Base-by-base conservation (phyloP, 176 grass and related monocot genomes). In the Triticum urartu region DNA sequence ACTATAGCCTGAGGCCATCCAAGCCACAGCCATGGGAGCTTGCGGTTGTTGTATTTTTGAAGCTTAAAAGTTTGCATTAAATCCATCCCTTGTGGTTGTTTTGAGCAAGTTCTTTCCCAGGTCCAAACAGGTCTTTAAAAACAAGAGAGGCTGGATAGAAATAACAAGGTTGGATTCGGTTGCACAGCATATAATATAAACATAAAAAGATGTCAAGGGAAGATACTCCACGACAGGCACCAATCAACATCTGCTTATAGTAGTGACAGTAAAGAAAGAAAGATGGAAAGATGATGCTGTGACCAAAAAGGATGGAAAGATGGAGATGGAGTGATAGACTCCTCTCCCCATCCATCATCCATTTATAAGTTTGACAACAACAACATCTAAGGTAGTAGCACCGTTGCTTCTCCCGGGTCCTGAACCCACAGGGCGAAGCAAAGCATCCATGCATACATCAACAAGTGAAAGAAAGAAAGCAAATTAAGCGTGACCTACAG, bases 401-500 rank as follows among this genome's bases (percentile, higher is more conserved):
- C 28, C 28, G 28, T 30, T 30, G 28, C 28, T 30, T 30, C 28
- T 30, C 28, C 28, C 28, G 28, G 28, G 28, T 30, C 28, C 28
- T 30, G 28, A 30, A 30, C 28, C 28, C 28, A 30, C 28, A 30
- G 28, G 28, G 28, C 28, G 28, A 30, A 30, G 28, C 28, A 30
- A 30, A 30, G 28, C 28, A 30, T 30, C 28, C 28, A 30, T 30
- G 28, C 28, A 64, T 83, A 75, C 21, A 85, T 63, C 69, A 67
- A 81, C 50, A 88, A 86, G 71, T 22, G 56, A 59, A 59, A 59
- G 54, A 88, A 92, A 86, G 35, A 86, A 92, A 86, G 47, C 56
- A 88, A 88, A 92, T 50, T 72, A 67, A 82, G 45, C 82, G 83
- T 48, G 67, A 85, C 42, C 84, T 89, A 90, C 83, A 67, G 22